phyloP scores from a whole-genome alignment of 768 basidiomycete species.

The Calocera viscosa region DNA sequence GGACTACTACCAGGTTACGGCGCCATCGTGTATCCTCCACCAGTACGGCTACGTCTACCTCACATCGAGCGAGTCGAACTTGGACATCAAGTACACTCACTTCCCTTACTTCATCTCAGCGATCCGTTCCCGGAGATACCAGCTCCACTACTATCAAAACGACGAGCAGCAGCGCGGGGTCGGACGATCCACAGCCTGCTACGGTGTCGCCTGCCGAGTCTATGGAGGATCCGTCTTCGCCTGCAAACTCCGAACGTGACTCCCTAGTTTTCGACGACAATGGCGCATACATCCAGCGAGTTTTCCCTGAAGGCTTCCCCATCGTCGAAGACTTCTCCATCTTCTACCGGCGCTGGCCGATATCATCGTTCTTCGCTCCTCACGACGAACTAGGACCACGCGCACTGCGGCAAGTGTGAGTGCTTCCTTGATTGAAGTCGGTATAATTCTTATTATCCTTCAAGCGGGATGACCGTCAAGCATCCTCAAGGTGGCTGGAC shows the following conservation, averaged over 20 bases:
- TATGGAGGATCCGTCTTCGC: neutral
- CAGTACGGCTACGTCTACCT: neutral
- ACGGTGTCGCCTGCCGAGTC: neutral
- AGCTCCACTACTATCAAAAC: neutral
- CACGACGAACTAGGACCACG: constrained; percentile 21
- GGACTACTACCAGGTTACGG: neutral
- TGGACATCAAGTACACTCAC: neutral
- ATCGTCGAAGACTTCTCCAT: constrained; percentile 42
- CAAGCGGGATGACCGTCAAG: neutral
- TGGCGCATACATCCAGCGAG: constrained; percentile 24
- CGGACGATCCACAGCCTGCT: neutral
- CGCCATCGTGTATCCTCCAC: neutral
- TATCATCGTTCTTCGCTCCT: constrained; percentile 41
- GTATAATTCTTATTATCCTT: neutral
- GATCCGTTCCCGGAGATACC: neutral
- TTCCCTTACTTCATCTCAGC: neutral
- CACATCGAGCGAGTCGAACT: neutral
- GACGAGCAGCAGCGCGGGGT: neutral
- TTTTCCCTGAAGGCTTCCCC: constrained; percentile 40
- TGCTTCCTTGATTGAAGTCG: neutral
- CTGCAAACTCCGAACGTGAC: neutral
- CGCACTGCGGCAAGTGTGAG: constrained; percentile 27
- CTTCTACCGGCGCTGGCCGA: constrained; percentile 60
- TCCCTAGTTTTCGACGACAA: neutral
- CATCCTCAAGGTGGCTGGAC: constrained; percentile 20